Evolutionary conservation across 2,329 filamentous ascomycete species (phyloP).

Genomic region (Aspergillus ochraceoroseus): DNA sequence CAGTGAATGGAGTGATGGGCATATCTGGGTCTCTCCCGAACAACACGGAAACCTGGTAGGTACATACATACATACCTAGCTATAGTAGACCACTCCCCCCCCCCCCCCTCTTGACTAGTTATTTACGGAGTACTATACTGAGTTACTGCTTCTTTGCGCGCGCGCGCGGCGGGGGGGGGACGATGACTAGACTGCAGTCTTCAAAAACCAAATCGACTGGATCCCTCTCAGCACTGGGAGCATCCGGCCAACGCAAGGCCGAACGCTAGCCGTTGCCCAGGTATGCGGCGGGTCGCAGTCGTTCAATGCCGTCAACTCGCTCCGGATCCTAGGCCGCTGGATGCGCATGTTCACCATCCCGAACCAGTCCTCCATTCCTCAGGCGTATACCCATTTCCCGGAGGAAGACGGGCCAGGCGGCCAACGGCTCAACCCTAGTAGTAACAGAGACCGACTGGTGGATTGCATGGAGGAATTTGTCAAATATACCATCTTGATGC

Average conservation of each 20-base stretch:
- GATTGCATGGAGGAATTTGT: slow-evolving; percentile 68
- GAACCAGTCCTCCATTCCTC: slow-evolving; percentile 61
- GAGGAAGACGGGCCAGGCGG: slow-evolving; percentile 45
- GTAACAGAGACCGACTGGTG: slow-evolving; percentile 56
- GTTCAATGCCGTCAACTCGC: slow-evolving; percentile 62
- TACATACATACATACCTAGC: too few relatives aligned
- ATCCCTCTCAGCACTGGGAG: slow-evolving; percentile 59
- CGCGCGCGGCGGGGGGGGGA: too few relatives aligned
- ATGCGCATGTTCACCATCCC: slow-evolving; percentile 66
- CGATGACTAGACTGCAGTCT: slow-evolving; percentile 58
- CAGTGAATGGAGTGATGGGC: slow-evolving; percentile 61
- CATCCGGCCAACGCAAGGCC: slow-evolving; percentile 61
- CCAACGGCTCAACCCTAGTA: slow-evolving; percentile 51
- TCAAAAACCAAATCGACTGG: slow-evolving; percentile 69
- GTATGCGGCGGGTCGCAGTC: slow-evolving; percentile 61
- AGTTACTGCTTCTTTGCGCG: too few relatives aligned
- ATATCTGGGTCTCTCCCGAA: slow-evolving; percentile 62
- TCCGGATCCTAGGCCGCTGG: slow-evolving; percentile 63
- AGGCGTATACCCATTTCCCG: slow-evolving; percentile 60
- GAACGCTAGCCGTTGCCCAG: slow-evolving; percentile 59
- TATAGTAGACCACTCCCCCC: too few relatives aligned
- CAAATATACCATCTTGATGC: slow-evolving; percentile 63
- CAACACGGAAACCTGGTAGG: slow-evolving; percentile 60
- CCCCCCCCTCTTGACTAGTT: background rate
- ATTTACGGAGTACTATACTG: too few relatives aligned